Base-by-base conservation (phyloP, 75 land plant genomes). In the Pinus albicaulis region DNA sequence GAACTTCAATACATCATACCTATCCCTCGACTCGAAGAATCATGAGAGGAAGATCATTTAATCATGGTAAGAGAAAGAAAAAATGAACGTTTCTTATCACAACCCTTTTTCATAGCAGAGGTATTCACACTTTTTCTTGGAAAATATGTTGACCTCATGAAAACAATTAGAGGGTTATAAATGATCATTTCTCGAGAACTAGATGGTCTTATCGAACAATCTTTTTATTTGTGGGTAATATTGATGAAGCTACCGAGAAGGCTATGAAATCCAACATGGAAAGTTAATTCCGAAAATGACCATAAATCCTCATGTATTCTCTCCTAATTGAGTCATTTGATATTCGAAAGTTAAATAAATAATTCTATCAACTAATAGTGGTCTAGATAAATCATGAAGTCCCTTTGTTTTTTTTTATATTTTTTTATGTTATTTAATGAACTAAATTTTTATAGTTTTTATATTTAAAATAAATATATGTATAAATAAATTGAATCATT, bases 311-410 rank as follows among this genome's bases (percentile, higher is more conserved):
- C 38, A 5, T 68, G 71, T 68, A 68, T 6, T 68, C 2, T 16
- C 71, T 68, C 28, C 71, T 68, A 68, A 68, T 68, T 4, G 36
- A 68, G 0, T 26, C 22, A 26, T 68, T 68, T 68, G 71, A 55
- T 58, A 68, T 68, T 68, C 70, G 3, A 3, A 66, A 66, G 61
- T 59, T 19, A 59, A 59, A 26, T 3, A 66, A 22, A 66, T 66
- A 12, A 66, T 66, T 2, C 70, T 66, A 66, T 66, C 70, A 2
- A 66, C 36, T 66, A 26, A 66, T 66, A 66, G 70, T 66, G 38
- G n/a, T n/a, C n/a, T n/a, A n/a, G n/a, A n/a, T n/a, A n/a, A n/a
- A n/a, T n/a, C n/a, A n/a, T n/a, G n/a, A n/a, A n/a, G n/a, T n/a
- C n/a, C n/a, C n/a, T n/a, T n/a, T n/a, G n/a, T n/a, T n/a, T n/a